Conservation (phyloP, 1,139 yeast species). For the Pneumocystis jirovecii region DNA sequence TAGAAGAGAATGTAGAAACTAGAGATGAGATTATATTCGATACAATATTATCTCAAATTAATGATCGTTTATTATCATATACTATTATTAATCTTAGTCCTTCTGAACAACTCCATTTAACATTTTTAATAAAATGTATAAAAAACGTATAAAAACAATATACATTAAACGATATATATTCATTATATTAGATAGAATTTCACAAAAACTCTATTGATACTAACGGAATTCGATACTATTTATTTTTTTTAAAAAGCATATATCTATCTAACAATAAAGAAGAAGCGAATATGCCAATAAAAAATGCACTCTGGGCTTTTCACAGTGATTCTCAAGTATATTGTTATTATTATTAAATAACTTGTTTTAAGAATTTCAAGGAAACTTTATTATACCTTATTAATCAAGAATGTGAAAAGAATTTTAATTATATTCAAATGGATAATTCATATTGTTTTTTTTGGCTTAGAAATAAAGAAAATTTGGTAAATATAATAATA, state of each 20-base stretch:
- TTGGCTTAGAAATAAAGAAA: constrained; percentile 47
- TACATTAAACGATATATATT: neutral
- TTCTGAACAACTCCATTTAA: neutral
- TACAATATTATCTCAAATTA: neutral
- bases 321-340: constrained; percentile 26
- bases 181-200: constrained; percentile 32
- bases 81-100: neutral
- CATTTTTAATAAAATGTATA: neutral
- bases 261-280: constrained; percentile 27
- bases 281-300: constrained; percentile 36
- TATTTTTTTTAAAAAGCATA: constrained; percentile 55
- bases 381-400: constrained; percentile 46
- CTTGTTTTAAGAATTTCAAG: constrained; percentile 43
- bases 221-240: constrained; percentile 55
- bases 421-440: constrained; percentile 46
- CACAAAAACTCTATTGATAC: constrained; percentile 43
- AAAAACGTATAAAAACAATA: neutral
- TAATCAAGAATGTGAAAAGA: constrained; percentile 31
- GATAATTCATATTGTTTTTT: constrained; percentile 50
- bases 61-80: neutral
- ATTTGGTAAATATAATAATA: constrained; percentile 30
- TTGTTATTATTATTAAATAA: neutral
- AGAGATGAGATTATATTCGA: neutral
- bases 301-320: constrained; percentile 79
- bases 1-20: neutral